phyloP scores from a whole-genome alignment of 1,139 yeast species.

The Kurtzmaniella natalensis region DNA sequence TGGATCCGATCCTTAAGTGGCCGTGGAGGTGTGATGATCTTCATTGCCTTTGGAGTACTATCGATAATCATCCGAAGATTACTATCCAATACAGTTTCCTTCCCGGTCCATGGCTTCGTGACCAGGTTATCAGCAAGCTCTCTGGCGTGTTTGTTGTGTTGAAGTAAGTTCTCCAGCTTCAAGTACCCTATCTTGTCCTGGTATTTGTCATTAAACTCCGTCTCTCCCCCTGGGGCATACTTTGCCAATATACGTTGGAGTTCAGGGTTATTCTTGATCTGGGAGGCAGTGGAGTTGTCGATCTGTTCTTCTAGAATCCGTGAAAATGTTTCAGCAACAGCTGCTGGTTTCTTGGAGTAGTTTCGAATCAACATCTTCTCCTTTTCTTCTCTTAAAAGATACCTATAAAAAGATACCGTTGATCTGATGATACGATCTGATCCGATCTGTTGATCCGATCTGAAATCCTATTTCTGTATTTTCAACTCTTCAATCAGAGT shows the following conservation, averaged over 20 bases:
- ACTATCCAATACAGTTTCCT: conserved; percentile 48
- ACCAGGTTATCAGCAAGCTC: conserved; percentile 44
- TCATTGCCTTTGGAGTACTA: conserved; percentile 43
- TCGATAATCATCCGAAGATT: conserved; percentile 64
- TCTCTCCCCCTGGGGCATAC: conserved; percentile 11
- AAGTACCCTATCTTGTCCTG: conserved; percentile 21
- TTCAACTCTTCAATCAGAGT: no score
- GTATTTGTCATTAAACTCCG: conserved; percentile 13
- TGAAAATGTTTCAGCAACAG: conserved; percentile 23
- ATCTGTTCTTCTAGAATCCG: conserved; percentile 28
- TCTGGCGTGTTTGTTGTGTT: conserved; percentile 42
- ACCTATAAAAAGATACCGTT: no score
- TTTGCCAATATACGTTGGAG: conserved; percentile 12
- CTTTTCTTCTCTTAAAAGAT: no score
- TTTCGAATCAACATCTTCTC: no score
- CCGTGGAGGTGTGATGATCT: conserved; percentile 23
- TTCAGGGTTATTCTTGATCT: conserved; percentile 17
- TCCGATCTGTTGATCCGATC: no score
- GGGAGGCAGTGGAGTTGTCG: conserved; percentile 9
- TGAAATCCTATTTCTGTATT: no score
- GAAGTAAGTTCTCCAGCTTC: conserved; percentile 26
- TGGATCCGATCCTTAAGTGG: conserved; percentile 31
- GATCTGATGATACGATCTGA: no score
- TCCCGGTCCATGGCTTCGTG: conserved; percentile 66
- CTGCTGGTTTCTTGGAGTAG: no score